These are phyloP conservation scores for Trapa bicornis DNA, from an alignment of 345 rosid genomes.

Conservation along the genomic window DNA sequence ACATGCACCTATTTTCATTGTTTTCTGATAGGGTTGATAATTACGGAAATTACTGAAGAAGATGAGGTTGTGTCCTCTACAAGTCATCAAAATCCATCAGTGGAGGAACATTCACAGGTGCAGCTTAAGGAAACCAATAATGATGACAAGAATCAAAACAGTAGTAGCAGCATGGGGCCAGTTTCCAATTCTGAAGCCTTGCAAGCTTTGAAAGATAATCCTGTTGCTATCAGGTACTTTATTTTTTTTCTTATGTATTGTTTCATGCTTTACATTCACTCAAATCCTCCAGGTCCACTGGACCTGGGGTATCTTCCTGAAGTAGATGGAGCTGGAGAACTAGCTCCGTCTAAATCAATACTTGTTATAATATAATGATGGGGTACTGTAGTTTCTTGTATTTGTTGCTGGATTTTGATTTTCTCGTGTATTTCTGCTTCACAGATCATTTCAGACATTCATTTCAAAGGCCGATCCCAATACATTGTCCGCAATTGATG, in stretches of 20 bases:
- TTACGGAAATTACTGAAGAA: slow-evolving; percentile 76
- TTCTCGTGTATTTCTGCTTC: slow-evolving; percentile 10
- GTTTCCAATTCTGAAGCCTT: slow-evolving; percentile 35
- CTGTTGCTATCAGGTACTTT: slow-evolving; percentile 62
- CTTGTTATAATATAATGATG: too few relatives aligned
- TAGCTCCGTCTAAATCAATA: background rate
- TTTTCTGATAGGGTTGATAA: slow-evolving; percentile 21
- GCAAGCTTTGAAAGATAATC: slow-evolving; percentile 56
- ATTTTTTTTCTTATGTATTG: background rate
- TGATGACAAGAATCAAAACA: slow-evolving; percentile 9
- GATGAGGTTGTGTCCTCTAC: slow-evolving; percentile 21
- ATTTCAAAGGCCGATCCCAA: slow-evolving; percentile 61
- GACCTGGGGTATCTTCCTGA: background rate
- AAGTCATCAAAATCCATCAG: slow-evolving; percentile 18
- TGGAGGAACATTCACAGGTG: slow-evolving; percentile 16
- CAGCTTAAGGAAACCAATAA: slow-evolving; percentile 19
- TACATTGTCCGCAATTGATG: slow-evolving; percentile 53
- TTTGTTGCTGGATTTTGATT: background rate
- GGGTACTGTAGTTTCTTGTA: background rate
- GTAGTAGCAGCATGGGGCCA: slow-evolving; percentile 12
- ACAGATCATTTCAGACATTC: slow-evolving; percentile 68
- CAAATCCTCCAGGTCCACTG: background rate
- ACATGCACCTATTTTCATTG: background rate
- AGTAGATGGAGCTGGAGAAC: background rate
- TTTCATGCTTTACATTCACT: background rate